Evolutionary conservation across 768 basidiomycete species (phyloP), one percentile per base, ranked within the genome.

Genomic region (Tylopilus felleus): DNA sequence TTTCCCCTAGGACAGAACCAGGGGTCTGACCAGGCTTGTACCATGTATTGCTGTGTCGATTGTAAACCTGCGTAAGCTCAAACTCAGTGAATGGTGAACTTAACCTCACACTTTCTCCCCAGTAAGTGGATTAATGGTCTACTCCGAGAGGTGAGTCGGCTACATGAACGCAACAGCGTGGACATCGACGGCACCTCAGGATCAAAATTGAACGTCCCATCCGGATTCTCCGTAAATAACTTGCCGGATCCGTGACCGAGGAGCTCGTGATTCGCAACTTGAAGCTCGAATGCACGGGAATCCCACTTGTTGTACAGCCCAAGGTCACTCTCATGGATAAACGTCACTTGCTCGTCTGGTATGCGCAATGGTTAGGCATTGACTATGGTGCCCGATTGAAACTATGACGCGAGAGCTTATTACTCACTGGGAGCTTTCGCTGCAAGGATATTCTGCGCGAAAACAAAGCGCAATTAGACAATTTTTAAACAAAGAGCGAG

Each of bases 251-350:
- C 91, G 58, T 94, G 90, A 0, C 92, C 92, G 14, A 93, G 80
- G 1, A 94, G 74, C 61, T 94, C 93, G 67, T 94, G 93, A 65
- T 90, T 93, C 12, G 93, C 93, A 19, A 95, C 92, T 62, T 93
- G 93, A 0, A 95, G 74, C 60, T 93, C 91, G 61, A 93, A 93
- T 0, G 90, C 82, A 17, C 80, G 77, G 33, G 76, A 80, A 56
- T 92, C 87, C 90, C 89, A 93, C 33, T 77, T 74, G 61, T 87
- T 84, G 72, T 88, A 93, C 14, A 90, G 72, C 8, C 77, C 80
- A 22, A 82, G 76, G 63, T 94, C 93, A 54, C 86, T 84, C 10
- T 88, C 86, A 47, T 88, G 86, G 49, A 93, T 80, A 68, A 95
- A 94, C 0, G 91, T 90, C 23, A 89, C 65, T 64, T 85, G 81